Conservation (phyloP, 495 filamentous ascomycete genomes). For the Articulospora tetracladia region DNA sequence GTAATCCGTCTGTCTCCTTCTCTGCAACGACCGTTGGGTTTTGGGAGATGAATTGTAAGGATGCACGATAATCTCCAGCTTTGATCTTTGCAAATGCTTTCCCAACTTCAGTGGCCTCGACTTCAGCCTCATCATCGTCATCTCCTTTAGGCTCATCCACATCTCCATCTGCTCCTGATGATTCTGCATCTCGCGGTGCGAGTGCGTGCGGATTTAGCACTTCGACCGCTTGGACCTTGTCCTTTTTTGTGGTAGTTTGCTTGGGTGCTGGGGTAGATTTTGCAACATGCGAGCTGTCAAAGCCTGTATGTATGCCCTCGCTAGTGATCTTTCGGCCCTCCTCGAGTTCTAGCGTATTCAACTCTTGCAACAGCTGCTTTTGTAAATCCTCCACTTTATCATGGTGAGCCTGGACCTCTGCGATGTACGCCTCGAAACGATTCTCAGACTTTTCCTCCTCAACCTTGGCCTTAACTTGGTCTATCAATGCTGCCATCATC, state of each 20-base stretch:
- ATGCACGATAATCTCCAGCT: constrained; percentile 66
- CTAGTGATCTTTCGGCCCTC: constrained; percentile 91
- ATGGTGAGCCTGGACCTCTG: constrained; percentile 71
- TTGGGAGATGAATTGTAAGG: constrained; percentile 66
- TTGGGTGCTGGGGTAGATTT: constrained; percentile 47
- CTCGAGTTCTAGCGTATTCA: constrained; percentile 81
- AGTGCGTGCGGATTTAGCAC: constrained; percentile 68
- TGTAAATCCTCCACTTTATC: constrained; percentile 75
- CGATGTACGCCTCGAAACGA: constrained; percentile 66
- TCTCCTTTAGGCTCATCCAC: constrained; percentile 48
- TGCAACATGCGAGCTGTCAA: constrained; percentile 73
- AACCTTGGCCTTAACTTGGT: constrained; percentile 89
- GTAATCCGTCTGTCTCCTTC: constrained; percentile 84
- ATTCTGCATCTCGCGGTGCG: constrained; percentile 21
- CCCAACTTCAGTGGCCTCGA: constrained; percentile 72
- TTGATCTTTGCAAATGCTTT: constrained; percentile 77
- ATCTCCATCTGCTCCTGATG: constrained; percentile 59
- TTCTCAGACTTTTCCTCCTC: constrained; percentile 63
- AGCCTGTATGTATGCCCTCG: constrained; percentile 87
- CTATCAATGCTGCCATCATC: constrained; percentile 90
- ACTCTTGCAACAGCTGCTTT: constrained; percentile 62
- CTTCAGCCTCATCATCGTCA: constrained; percentile 65
- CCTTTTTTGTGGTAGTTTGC: constrained; percentile 37
- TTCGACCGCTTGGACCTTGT: constrained; percentile 56
- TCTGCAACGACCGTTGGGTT: constrained; percentile 78